These are phyloP conservation scores for Teunomyces stri DNA, from an alignment of 805 yeast species.

Conservation along the genomic window DNA sequence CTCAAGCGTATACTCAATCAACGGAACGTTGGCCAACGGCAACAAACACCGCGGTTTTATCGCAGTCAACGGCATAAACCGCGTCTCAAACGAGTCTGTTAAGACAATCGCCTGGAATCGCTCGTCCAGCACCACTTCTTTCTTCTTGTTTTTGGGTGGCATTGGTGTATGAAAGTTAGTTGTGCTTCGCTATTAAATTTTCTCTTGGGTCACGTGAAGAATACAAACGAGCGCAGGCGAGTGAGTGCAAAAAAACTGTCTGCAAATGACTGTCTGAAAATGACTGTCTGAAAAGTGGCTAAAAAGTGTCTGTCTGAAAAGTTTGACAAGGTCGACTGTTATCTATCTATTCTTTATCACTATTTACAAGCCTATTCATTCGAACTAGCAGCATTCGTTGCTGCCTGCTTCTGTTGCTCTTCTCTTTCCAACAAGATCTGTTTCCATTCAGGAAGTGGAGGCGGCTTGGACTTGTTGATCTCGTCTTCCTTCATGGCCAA, in stretches of 20 bases:
- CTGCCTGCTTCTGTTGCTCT: neutral
- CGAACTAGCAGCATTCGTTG: too few relatives aligned
- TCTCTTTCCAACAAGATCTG: constrained; percentile 3
- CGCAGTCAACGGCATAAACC: constrained; percentile 90
- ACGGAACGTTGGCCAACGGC: constrained; percentile 90
- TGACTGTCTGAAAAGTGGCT: too few relatives aligned
- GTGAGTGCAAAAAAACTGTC: too few relatives aligned
- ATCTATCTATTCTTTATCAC: too few relatives aligned
- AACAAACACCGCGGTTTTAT: constrained; percentile 85
- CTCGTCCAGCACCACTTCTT: constrained; percentile 63
- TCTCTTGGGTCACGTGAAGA: neutral
- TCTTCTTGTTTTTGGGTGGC: constrained; percentile 51
- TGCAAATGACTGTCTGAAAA: too few relatives aligned
- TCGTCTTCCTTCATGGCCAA: constrained; percentile 28
- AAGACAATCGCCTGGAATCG: constrained; percentile 91
- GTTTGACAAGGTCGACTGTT: too few relatives aligned
- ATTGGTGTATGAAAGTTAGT: too few relatives aligned
- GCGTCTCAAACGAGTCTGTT: constrained; percentile 88
- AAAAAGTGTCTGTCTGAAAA: too few relatives aligned
- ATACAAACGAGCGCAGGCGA: too few relatives aligned
- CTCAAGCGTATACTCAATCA: constrained; percentile 92
- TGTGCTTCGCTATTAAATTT: neutral
- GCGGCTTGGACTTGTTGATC: constrained; percentile 18
- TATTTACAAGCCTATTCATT: too few relatives aligned
- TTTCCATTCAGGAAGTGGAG: constrained; percentile 26